Conservation (phyloP, 352 stramenopile species). For the Phytophthora hibernalis region DNA sequence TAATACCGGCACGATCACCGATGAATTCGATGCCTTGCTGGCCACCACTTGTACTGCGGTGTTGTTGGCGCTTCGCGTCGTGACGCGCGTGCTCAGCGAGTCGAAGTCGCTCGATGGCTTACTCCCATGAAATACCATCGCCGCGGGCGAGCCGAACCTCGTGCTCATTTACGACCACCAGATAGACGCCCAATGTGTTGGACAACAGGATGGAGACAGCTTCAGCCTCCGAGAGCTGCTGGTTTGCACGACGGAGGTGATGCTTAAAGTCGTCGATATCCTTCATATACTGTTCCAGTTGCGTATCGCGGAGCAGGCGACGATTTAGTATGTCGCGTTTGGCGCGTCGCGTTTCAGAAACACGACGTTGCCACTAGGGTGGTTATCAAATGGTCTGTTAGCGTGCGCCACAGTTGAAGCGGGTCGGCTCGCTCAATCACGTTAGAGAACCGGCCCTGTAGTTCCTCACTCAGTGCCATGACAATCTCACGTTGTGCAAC, state of each 20-base stretch:
- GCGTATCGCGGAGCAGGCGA: not conserved
- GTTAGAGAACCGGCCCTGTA: conserved; percentile 3
- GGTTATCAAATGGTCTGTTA: conserved; percentile 6
- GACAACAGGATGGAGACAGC: conserved; percentile 2
- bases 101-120: conserved; percentile 8
- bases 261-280: conserved; percentile 4
- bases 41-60: no score
- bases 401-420: not conserved
- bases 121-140: conserved; percentile 3
- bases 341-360: conserved; percentile 11
- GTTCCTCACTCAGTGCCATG: conserved; percentile 4
- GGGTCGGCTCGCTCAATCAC: conserved; percentile 5
- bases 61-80: not conserved
- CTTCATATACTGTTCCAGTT: conserved; percentile 1
- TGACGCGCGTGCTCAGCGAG: conserved; percentile 2
- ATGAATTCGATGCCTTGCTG: no score
- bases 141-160: conserved; percentile 6
- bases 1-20: no score
- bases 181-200: not conserved
- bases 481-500: conserved; percentile 4
- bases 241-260: not conserved
- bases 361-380: not conserved
- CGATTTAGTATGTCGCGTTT: conserved; percentile 4
- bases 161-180: conserved; percentile 3
- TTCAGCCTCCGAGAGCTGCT: not conserved